These are phyloP conservation scores for Boletus tomentosulus DNA, from an alignment of 768 basidiomycete species.

Conservation along the genomic window DNA sequence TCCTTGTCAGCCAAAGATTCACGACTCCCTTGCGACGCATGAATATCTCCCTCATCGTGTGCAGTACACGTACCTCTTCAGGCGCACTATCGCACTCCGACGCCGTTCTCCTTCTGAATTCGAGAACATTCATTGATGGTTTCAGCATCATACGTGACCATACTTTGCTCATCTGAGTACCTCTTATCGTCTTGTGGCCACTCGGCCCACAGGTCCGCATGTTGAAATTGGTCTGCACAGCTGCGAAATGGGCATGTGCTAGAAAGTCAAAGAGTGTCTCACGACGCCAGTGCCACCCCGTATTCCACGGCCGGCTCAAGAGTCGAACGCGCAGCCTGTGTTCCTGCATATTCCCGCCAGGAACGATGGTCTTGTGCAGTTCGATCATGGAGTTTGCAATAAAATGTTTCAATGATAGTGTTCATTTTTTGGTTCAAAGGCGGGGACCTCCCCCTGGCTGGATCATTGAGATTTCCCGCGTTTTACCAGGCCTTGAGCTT, in stretches of 20 bases:
- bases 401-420: no score
- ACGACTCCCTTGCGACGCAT: neutral
- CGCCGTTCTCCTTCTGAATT: no score
- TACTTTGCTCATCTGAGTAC: no score
- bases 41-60: neutral
- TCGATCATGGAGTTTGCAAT: no score
- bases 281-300: neutral
- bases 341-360: neutral
- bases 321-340: neutral
- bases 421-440: no score
- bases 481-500: neutral
- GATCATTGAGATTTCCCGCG: no score
- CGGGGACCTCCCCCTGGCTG: no score
- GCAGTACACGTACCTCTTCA: no score
- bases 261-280: neutral
- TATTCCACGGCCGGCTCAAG: neutral
- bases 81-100: no score
- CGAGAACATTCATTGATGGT: no score
- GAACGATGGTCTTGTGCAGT: neutral
- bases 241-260: neutral
- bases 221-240: neutral
- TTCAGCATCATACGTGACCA: no score
- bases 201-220: no score
- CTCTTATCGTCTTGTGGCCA: neutral
- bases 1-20: slow-evolving; percentile 3